Evolutionary conservation across 1,139 yeast genomes (phyloP).

Genomic region (Geotrichum siamense): DNA sequence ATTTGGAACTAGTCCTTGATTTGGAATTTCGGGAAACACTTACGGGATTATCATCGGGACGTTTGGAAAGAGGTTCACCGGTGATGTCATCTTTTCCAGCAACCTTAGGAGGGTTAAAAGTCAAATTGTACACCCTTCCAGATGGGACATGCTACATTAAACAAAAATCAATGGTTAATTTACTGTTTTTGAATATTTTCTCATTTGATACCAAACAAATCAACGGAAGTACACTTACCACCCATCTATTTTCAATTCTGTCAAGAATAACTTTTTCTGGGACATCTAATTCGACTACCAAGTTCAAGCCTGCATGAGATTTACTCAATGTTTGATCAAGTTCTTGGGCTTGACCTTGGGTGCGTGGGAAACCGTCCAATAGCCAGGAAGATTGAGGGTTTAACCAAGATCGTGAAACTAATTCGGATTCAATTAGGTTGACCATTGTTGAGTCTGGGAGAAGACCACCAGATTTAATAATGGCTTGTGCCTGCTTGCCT

Average conservation of each 20-base stretch:
- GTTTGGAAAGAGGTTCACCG: slow-evolving; percentile 72
- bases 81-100: slow-evolving; percentile 81
- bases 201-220: not conserved
- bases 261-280: slow-evolving; percentile 72
- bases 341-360: slow-evolving; percentile 58
- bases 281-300: slow-evolving; percentile 78
- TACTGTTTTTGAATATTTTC: too few species aligned
- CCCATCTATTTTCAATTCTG: slow-evolving; percentile 79
- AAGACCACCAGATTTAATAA: slow-evolving; percentile 56
- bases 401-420: slow-evolving; percentile 44
- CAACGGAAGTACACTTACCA: slow-evolving; percentile 29
- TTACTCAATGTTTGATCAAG: slow-evolving; percentile 44
- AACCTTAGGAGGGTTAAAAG: slow-evolving; percentile 81
- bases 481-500: slow-evolving; percentile 42
- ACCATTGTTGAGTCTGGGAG: slow-evolving; percentile 71
- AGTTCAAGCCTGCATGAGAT: slow-evolving; percentile 44
- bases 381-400: slow-evolving; percentile 52
- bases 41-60: slow-evolving; percentile 67
- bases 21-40: slow-evolving; percentile 7
- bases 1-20: not conserved
- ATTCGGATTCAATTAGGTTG: slow-evolving; percentile 46
- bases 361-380: slow-evolving; percentile 89
- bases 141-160: slow-evolving; percentile 51
- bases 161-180: not conserved
- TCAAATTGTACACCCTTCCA: slow-evolving; percentile 78